These are phyloP conservation scores for Coix lacrymajobi DNA, from an alignment of 176 grass and related monocot species.

Conservation along the genomic window DNA sequence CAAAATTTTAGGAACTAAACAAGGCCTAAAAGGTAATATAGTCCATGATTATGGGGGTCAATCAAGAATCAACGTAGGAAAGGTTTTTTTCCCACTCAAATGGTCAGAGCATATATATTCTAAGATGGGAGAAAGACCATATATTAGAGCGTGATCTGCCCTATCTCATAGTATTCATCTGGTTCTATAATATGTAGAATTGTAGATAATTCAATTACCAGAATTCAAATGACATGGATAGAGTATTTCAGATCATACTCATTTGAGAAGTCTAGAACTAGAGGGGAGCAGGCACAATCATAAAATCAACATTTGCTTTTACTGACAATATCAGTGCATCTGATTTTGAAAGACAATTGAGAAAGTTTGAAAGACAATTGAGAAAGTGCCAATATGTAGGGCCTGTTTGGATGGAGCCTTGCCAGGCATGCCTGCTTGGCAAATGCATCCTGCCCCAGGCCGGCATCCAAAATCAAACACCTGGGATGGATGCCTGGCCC, in stretches of 20 bases:
- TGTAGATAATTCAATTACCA: background rate
- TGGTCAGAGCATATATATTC: background rate
- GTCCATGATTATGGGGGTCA: background rate
- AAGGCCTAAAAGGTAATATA: background rate
- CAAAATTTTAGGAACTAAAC: too few species aligned
- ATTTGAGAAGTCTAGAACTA: background rate
- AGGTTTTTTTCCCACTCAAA: background rate
- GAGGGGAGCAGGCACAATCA: background rate
- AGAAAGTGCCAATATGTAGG: background rate
- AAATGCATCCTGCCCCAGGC: too few species aligned
- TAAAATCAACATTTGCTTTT: conserved; percentile 2
- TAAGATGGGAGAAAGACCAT: background rate
- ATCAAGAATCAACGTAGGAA: background rate
- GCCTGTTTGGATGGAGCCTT: too few species aligned
- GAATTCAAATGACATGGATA: background rate
- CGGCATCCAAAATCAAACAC: too few species aligned
- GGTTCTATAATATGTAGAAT: background rate
- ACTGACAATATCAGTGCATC: background rate
- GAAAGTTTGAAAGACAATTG: background rate
- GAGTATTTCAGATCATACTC: background rate
- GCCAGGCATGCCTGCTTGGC: too few species aligned
- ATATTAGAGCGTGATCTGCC: background rate
- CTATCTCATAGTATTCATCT: background rate
- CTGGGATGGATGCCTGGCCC: too few species aligned
- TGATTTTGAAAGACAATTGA: conserved; percentile 4